These are phyloP conservation scores for Colletotrichum lupini DNA, from an alignment of 2,329 filamentous ascomycete genomes.

Conservation along the genomic window DNA sequence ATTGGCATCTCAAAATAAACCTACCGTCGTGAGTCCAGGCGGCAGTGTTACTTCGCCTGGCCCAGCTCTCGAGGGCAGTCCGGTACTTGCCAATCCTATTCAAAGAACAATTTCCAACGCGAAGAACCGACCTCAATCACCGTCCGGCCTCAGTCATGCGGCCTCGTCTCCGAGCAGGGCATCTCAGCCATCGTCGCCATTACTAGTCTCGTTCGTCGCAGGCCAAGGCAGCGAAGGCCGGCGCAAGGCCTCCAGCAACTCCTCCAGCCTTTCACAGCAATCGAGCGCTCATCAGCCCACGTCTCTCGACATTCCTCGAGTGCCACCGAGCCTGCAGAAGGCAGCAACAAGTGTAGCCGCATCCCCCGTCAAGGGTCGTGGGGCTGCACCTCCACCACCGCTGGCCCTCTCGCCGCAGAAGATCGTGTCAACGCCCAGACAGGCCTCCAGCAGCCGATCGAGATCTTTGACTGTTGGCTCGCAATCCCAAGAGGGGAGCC, in stretches of 20 bases:
- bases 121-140: conserved; percentile 88
- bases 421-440: conserved; percentile 67
- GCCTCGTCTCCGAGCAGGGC: conserved; percentile 89
- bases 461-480: conserved; percentile 94
- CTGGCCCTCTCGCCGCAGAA: conserved; percentile 73
- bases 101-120: conserved; percentile 87
- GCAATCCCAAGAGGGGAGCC: conserved; percentile 92
- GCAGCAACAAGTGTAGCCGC: conserved; percentile 62
- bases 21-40: conserved; percentile 56
- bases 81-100: conserved; percentile 80
- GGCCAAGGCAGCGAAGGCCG: conserved; percentile 81
- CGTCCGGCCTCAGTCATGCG: conserved; percentile 80
- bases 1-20: conserved; percentile 73
- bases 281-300: conserved; percentile 77
- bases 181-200: conserved; percentile 75
- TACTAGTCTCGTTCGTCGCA: conserved; percentile 97
- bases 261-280: conserved; percentile 85
- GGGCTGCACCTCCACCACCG: conserved; percentile 59
- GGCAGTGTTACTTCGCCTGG: conserved; percentile 67
- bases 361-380: conserved; percentile 68
- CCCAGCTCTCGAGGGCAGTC: conserved; percentile 84
- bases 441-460: conserved; percentile 75
- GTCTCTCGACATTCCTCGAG: conserved; percentile 77
- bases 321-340: conserved; percentile 69
- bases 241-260: conserved; percentile 91